Evolutionary conservation across 192 early-diverging fungal genomes (phyloP), one percentile per base, ranked within the genome.

Genomic region (Backusella psychrophila): DNA sequence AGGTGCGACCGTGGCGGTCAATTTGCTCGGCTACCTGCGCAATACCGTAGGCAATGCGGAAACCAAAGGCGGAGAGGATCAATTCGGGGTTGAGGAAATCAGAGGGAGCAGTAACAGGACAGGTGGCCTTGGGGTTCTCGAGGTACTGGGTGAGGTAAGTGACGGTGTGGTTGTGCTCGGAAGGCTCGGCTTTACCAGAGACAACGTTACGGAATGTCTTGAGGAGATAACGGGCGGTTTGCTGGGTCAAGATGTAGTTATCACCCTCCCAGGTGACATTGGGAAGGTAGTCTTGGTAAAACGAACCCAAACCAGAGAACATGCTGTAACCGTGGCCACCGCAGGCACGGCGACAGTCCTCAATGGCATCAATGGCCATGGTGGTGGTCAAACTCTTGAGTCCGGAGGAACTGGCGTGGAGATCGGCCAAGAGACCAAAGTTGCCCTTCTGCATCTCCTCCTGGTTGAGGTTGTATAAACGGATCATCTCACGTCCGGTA

Each of bases 201-300:
- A 86, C 80, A 39, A 92, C 71, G n/a, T 80, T 83, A 65, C 87
- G 88, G 77, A 92, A 86, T 53, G 87, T 87, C 79, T 90, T 93
- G 77, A 94, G 71, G 34, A 96, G 84, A 81, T 93, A 95, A 42
- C 94, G 92, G 41, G 89, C 85, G 17, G 92, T 93, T 85, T 97
- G 95, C 81, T 95, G 95, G 6, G 93, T 92, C 74, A 97, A 79
- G 23, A 97, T 87, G 78, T 92, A 91, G 87, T 95, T 95, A 78
- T 95, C 94, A 65, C 94, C 94, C 80, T 95, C 94, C 91, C 90
- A 93, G 66, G 92, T 95, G 53, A 89, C 89, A 71, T 93, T 93
- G 17, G 92, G 92, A 33, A 90, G 86, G 65, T 89, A 86, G 77
- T 95, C 90, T 78, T 87, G 87, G 35, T 89, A 89, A 80, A 93